phyloP scores from a whole-genome alignment of 2,329 filamentous ascomycete species.

The Aspergillus clavatus region DNA sequence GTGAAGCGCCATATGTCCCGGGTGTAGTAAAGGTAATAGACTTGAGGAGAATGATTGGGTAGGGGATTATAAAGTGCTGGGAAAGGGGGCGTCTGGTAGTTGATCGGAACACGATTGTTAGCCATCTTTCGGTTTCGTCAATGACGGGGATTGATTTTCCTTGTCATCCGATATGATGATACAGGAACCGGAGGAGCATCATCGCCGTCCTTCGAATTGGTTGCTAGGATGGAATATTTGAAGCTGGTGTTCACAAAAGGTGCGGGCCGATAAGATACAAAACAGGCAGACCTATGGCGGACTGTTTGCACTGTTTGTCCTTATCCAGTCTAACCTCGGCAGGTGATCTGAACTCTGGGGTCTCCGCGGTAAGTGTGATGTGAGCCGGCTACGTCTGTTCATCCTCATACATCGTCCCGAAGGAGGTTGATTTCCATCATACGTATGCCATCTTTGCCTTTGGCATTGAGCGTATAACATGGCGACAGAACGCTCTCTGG shows the following conservation, averaged over 20 bases:
- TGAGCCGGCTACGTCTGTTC: neutral
- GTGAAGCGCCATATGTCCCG: conserved; percentile 84
- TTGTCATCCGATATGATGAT: neutral
- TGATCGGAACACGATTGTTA: conserved; percentile 45
- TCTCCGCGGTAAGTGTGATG: conserved; percentile 24
- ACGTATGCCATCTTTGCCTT: neutral
- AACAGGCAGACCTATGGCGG: neutral
- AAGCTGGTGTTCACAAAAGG: neutral
- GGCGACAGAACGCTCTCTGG: conserved; percentile 58
- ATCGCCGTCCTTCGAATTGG: neutral
- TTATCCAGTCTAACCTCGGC: conserved; percentile 26
- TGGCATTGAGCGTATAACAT: conserved; percentile 31
- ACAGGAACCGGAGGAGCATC: neutral
- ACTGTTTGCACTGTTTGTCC: conserved; percentile 33
- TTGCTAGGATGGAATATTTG: too few species aligned
- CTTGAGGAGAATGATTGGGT: conserved; percentile 48
- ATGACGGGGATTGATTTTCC: neutral
- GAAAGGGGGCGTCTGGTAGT: conserved; percentile 67
- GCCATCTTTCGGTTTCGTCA: conserved; percentile 20
- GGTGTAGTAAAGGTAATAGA: conserved; percentile 66
- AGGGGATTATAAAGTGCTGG: conserved; percentile 77
- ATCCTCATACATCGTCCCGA: conserved; percentile 5
- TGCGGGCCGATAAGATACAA: neutral
- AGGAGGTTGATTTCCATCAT: conserved; percentile 10
- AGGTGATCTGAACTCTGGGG: conserved; percentile 28